phyloP scores from a whole-genome alignment of 2,329 filamentous ascomycete genomes.

The Zasmidium cellare region DNA sequence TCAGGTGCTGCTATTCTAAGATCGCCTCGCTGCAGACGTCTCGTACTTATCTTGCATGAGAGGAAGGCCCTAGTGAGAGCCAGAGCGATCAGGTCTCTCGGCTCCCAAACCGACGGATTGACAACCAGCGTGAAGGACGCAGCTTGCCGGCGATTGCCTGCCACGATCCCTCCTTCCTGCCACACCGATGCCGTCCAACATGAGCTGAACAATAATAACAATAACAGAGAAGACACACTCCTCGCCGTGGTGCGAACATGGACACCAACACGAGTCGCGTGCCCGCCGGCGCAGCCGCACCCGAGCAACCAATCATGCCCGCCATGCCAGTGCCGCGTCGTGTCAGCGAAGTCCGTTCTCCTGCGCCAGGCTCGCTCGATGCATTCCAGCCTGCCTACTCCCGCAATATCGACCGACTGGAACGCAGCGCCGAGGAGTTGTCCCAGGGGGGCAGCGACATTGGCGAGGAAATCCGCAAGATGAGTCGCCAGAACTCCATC shows the following conservation, averaged over 20 bases:
- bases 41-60: too few relatives aligned
- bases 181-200: too few relatives aligned
- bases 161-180: too few relatives aligned
- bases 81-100: too few relatives aligned
- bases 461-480: conserved; percentile 72
- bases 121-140: too few relatives aligned
- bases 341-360: not conserved
- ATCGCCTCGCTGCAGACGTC: too few relatives aligned
- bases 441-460: conserved; percentile 72
- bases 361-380: not conserved
- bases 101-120: too few relatives aligned
- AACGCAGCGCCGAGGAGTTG: conserved; percentile 73
- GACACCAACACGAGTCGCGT: not conserved
- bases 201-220: too few relatives aligned
- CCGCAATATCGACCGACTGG: conserved; percentile 68
- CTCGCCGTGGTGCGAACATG: not conserved
- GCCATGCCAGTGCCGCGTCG: not conserved
- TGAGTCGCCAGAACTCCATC: conserved; percentile 40
- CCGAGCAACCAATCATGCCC: conserved; percentile 1
- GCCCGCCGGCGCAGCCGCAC: not conserved
- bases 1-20: too few relatives aligned
- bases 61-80: too few relatives aligned
- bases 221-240: not conserved
- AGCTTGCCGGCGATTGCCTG: too few relatives aligned
- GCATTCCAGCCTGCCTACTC: not conserved